phyloP scores from a whole-genome alignment of 139 green algal genomes.

The Volvox africanus region DNA sequence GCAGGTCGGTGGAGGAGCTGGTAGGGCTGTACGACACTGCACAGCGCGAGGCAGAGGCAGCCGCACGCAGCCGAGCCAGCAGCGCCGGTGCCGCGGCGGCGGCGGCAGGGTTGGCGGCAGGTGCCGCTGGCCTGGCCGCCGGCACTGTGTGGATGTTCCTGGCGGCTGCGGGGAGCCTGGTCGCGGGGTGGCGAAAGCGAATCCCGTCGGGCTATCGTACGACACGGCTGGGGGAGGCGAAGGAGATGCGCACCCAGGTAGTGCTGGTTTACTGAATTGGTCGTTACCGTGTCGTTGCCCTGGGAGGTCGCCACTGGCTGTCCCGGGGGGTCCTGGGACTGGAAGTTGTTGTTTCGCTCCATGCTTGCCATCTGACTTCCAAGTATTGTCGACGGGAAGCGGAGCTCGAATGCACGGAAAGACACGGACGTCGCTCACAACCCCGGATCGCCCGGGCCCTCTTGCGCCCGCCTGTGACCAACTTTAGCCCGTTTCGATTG shows the following conservation, averaged over 20 bases:
- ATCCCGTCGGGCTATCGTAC: background rate
- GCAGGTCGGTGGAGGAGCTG: conserved; percentile 1
- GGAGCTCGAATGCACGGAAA: too few species aligned
- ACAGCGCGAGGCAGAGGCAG: background rate
- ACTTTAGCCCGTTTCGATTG: too few species aligned
- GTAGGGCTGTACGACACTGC: background rate
- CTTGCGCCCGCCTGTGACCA: too few species aligned
- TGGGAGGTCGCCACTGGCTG: too few species aligned
- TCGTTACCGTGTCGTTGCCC: too few species aligned
- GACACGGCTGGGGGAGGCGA: background rate
- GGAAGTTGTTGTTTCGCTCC: too few species aligned
- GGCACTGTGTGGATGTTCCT: conserved; percentile 37
- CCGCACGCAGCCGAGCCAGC: background rate
- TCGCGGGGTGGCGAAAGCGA: background rate
- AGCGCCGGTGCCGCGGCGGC: background rate
- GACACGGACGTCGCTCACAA: too few species aligned
- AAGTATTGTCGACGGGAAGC: too few species aligned
- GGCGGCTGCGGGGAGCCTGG: conserved; percentile 3
- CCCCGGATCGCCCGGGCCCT: too few species aligned
- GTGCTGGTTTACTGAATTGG: too few species aligned
- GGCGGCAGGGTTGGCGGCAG: background rate
- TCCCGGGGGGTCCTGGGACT: too few species aligned
- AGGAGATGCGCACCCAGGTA: background rate
- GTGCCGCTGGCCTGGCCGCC: background rate
- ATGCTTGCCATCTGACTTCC: too few species aligned